A percentile compares a stretch with the other conserved stretches of the same genome.
Evolutionary conservation across 495 filamentous ascomycete genomes (phyloP).

Genomic region (Neurospora intermedia): DNA sequence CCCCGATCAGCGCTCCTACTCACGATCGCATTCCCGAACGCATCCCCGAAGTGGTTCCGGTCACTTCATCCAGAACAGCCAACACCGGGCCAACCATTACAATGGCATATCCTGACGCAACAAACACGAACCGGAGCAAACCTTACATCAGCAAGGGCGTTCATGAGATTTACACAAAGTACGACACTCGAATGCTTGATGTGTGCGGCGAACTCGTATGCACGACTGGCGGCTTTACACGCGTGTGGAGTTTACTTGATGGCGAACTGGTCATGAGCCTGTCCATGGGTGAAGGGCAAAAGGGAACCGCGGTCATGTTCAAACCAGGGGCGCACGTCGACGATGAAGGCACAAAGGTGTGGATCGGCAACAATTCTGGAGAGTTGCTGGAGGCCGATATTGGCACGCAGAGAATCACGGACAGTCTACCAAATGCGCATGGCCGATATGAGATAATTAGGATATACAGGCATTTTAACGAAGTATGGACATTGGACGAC

Average conservation of each 20-base stretch:
- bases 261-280: constrained; percentile 74
- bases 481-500: constrained; percentile 93
- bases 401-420: constrained; percentile 50
- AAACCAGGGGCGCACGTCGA: constrained; percentile 64
- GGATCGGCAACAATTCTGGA: constrained; percentile 80
- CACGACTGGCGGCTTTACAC: constrained; percentile 71
- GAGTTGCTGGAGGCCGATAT: constrained; percentile 87
- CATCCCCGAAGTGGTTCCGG: not conserved
- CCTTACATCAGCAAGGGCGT: constrained; percentile 61
- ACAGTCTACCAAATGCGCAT: constrained; percentile 59
- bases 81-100: constrained; percentile 9
- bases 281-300: constrained; percentile 66
- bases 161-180: constrained; percentile 70
- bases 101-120: constrained; percentile 67
- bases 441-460: constrained; percentile 73
- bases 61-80: constrained; percentile 10
- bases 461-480: constrained; percentile 74
- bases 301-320: constrained; percentile 70
- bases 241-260: constrained; percentile 74
- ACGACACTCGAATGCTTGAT: constrained; percentile 73
- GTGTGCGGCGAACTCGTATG: constrained; percentile 82
- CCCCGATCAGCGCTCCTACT: constrained; percentile 11
- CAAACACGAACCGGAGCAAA: constrained; percentile 71
- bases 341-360: constrained; percentile 74
- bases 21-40: constrained; percentile 22